phyloP scores from a whole-genome alignment of 179 eudicot species.

The Spergularia azorica region DNA sequence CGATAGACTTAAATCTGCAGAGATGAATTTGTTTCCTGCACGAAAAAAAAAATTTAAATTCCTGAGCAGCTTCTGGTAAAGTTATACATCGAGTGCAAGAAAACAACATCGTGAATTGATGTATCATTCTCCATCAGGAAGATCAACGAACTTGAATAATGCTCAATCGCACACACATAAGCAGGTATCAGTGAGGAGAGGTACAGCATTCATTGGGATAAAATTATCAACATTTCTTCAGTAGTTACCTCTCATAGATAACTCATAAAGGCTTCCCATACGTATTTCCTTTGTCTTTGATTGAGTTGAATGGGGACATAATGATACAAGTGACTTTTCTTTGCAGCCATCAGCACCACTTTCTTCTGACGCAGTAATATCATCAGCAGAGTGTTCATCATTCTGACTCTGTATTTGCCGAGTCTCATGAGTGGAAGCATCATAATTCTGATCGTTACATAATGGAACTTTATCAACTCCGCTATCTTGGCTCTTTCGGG shows the following conservation, averaged over 20 bases:
- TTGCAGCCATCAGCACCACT: slow-evolving; percentile 20
- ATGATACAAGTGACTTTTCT: slow-evolving; percentile 18
- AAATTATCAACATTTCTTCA: not conserved
- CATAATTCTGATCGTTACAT: slow-evolving; percentile 16
- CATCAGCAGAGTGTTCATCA: slow-evolving; percentile 24
- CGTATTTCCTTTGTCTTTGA: slow-evolving; percentile 50
- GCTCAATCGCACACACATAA: slow-evolving; percentile 8
- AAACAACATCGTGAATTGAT: not conserved
- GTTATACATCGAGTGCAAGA: slow-evolving; percentile 10
- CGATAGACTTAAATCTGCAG: slow-evolving; percentile 29
- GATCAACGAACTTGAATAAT: not conserved
- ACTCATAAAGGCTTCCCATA: slow-evolving; percentile 58
- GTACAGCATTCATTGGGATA: not conserved
- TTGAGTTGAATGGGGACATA: slow-evolving; percentile 22
- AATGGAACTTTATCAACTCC: slow-evolving; percentile 22
- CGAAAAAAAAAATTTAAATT: not conserved
- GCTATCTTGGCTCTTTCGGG: slow-evolving; percentile 20
- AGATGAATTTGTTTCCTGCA: slow-evolving; percentile 32
- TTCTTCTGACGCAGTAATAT: slow-evolving; percentile 16
- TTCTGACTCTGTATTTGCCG: slow-evolving; percentile 18
- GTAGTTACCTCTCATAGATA: slow-evolving; percentile 47
- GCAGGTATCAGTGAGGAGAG: slow-evolving; percentile 3
- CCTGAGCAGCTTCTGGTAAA: not conserved
- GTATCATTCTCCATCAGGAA: not conserved
- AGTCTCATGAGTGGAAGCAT: slow-evolving; percentile 25